Evolutionary conservation across 2,329 filamentous ascomycete genomes (phyloP).

Genomic region (Colletotrichum plurivorum): DNA sequence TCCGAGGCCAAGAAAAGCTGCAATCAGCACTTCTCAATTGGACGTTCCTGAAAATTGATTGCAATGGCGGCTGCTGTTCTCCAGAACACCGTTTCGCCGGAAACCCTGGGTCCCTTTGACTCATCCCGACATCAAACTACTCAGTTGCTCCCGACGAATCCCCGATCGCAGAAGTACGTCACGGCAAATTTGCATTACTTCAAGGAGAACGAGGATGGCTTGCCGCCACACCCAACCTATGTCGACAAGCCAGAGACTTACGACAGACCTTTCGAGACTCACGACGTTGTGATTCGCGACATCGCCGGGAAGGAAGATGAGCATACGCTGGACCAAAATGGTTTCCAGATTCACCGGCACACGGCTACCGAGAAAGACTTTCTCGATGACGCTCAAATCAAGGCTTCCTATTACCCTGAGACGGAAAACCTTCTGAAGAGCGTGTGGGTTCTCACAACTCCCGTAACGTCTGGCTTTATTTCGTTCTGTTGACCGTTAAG

Average conservation of each 20-base stretch:
- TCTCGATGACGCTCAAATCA: constrained; percentile 72
- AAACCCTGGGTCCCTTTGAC: neutral
- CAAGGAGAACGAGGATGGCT: constrained; percentile 58
- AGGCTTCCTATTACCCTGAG: constrained; percentile 79
- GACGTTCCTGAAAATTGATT: too few relatives aligned
- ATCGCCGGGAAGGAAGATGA: constrained; percentile 53
- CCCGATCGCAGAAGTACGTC: constrained; percentile 38
- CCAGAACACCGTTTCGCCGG: neutral
- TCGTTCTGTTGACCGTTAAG: constrained; percentile 10
- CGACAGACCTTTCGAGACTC: constrained; percentile 45
- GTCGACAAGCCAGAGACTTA: constrained; percentile 53
- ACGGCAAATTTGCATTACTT: constrained; percentile 55
- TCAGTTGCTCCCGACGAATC: neutral
- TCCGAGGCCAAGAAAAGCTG: too few relatives aligned
- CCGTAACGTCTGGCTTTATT: too few relatives aligned
- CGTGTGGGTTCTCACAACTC: constrained; percentile 52
- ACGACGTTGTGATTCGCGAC: constrained; percentile 51
- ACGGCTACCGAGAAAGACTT: constrained; percentile 54
- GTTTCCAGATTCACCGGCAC: constrained; percentile 53
- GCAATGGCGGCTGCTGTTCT: too few relatives aligned
- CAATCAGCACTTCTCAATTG: too few relatives aligned
- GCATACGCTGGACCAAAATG: constrained; percentile 55
- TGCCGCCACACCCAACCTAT: constrained; percentile 54
- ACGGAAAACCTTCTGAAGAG: constrained; percentile 77
- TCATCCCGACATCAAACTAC: neutral